Evolutionary conservation across 1,284 basidiomycete genomes (phyloP), one percentile per base, ranked within the genome.

Genomic region (Microbotryum intermedium): DNA sequence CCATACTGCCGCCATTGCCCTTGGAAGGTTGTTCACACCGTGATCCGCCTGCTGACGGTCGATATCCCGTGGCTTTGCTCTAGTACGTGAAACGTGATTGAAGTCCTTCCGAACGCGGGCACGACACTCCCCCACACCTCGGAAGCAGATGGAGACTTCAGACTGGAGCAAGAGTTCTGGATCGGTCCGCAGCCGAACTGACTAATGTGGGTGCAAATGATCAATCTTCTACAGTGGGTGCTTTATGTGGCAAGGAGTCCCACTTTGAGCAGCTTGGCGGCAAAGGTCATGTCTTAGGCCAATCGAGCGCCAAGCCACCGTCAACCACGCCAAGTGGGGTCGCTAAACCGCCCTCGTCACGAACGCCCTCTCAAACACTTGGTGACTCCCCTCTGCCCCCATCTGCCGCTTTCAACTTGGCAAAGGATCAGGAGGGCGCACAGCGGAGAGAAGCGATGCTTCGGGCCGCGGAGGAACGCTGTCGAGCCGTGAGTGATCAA

Each of bases 211-310:
- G 21, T 11, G 16, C 29, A 4, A 29, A 16, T n/a, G 21, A 20
- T n/a, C 34, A 13, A 20, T 16, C 16, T 8, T 20, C 10, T n/a
- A 2, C 6, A 4, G 56, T 59, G 61, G 61, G 61, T 45, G 43
- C 50, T 4, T 30, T 62, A 6, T 62, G 61, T 51, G 61, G 57
- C 54, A 56, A 56, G 18, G 54, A 59, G 30, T 58, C 55, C 47
- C 53, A 59, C 43, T 56, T 56, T 21, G 58, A 60, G 30, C 43
- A 1, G 44, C 55, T 25, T 18, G 18, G 29, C 13, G 47, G 51
- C 4, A 26, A 55, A 18, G 60, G 60, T 28, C 34, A 61, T 9
- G 39, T 11, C 25, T 56, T 61, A 26, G 51, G 47, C 45, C 49
- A 50, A 16, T 11, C 20, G 28, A 13, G 13, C 34, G 20, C 16